Conservation (phyloP, 1,139 yeast genomes). For the Kluyveromyces sp. region DNA sequence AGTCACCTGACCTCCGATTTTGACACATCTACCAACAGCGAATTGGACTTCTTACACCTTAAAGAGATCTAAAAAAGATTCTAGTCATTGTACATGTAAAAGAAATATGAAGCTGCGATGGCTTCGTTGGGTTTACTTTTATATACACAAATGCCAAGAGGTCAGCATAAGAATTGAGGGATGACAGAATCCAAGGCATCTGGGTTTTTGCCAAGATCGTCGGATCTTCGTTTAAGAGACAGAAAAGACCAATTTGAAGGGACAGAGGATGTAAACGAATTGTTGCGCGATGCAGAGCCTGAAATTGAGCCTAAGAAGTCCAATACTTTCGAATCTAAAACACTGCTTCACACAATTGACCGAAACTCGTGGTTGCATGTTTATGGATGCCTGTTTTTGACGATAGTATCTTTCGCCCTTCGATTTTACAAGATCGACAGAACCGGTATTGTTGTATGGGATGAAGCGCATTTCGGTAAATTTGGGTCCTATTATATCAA, state of each 20-base stretch:
- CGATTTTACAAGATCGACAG: slow-evolving; percentile 62
- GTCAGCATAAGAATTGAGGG: too few relatives aligned
- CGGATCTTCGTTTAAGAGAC: slow-evolving; percentile 10
- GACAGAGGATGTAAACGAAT: slow-evolving; percentile 2
- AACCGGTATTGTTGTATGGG: slow-evolving; percentile 50
- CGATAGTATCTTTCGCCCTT: slow-evolving; percentile 43
- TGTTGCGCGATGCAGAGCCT: background rate
- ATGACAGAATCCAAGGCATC: slow-evolving; percentile 2
- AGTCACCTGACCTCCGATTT: slow-evolving; percentile 5
- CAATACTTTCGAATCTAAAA: background rate
- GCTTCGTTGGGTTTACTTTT: too few relatives aligned
- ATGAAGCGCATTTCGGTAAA: slow-evolving; percentile 67
- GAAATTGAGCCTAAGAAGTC: background rate
- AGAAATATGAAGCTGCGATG: too few relatives aligned
- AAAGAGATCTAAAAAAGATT: background rate
- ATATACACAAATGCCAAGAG: too few relatives aligned
- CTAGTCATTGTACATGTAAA: background rate
- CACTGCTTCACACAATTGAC: too few relatives aligned
- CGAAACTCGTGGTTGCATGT: background rate
- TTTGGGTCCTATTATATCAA: slow-evolving; percentile 89
- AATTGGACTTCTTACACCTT: too few relatives aligned
- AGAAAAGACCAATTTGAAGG: slow-evolving; percentile 8
- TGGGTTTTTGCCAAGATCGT: slow-evolving; percentile 10
- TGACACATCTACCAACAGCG: too few relatives aligned
- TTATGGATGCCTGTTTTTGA: slow-evolving; percentile 33